Conservation (phyloP, 352 stramenopile genomes). For the Thraustochytrium sp. region DNA sequence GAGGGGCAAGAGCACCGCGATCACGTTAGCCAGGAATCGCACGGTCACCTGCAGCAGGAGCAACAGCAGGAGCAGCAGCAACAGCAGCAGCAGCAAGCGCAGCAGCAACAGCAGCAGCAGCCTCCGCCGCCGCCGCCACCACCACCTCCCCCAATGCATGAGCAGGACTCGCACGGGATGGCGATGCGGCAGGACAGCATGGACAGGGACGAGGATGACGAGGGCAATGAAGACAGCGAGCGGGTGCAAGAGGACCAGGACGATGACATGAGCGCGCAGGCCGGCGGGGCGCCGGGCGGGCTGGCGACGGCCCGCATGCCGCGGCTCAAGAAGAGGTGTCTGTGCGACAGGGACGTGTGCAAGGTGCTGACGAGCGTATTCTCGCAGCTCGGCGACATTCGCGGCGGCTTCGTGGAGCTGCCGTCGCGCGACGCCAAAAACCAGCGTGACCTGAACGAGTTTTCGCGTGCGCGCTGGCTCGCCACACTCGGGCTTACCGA, state of each 20-base stretch:
- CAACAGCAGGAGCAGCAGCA: background rate
- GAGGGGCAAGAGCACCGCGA: no score
- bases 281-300: background rate
- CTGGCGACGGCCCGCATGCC: background rate
- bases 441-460: background rate
- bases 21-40: no score
- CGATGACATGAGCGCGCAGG: no score
- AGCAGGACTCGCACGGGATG: background rate
- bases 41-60: background rate
- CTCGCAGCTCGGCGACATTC: background rate
- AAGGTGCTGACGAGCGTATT: slow-evolving; percentile 5
- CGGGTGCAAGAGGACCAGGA: no score
- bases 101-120: background rate
- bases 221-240: no score
- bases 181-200: background rate
- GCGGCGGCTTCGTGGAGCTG: background rate
- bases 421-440: slow-evolving; percentile 3
- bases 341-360: slow-evolving; percentile 10
- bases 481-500: background rate
- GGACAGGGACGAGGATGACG: no score
- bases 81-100: background rate
- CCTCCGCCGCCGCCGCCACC: background rate
- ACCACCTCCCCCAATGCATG: background rate
- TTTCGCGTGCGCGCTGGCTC: background rate
- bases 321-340: slow-evolving; percentile 3